Evolutionary conservation across 352 stramenopile species (phyloP), one percentile per base, ranked within the genome.

Genomic region (Phytophthora palmivora): DNA sequence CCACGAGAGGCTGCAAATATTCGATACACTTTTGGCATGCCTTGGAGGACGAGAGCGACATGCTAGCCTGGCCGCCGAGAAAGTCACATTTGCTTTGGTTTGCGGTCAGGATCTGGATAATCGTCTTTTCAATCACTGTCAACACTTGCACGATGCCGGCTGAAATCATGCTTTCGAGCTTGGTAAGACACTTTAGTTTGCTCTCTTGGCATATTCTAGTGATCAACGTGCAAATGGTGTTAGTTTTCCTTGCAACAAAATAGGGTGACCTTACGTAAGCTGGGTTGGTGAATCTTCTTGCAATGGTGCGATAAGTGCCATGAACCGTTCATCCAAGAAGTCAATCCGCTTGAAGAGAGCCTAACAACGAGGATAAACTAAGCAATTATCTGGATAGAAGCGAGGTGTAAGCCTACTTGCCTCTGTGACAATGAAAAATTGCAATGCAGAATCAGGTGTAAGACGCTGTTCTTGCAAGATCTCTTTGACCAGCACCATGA

Each of bases 81-180:
- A 95, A 95, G 44, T 95, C 86, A 22, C 21, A 65, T 59, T 95
- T 95, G 37, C 88, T 81, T 46, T 93, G 86, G 24, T 77, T 76
- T 6, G 70, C 63, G 16, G 67, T 58, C 3, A 95, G 63, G 32
- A 90, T 79, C 21, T 76, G 50, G 5, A 57, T 50, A 22, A 92
- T 46, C 14, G 70, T 50, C 52, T 92, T 94, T 33, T 89, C 81
- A 15, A 88, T 78, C n/a, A 91, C 84, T 14, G 51, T 33, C 41
- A 93, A 69, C 12, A 86, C 75, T 37, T 81, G 77, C 28, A 87
- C 70, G 2, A 95, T 58, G 8, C 74, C 75, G 0, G 38, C 50
- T 11, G 73, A 67, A 36, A 95, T 82, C 2, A 52, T 55, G 9
- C 65, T 64, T 61, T 95, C 84, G 14, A 95, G 70, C 33, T 82